Conservation (phyloP, 2,329 filamentous ascomycete species). For the Cladorrhinum sp. region DNA sequence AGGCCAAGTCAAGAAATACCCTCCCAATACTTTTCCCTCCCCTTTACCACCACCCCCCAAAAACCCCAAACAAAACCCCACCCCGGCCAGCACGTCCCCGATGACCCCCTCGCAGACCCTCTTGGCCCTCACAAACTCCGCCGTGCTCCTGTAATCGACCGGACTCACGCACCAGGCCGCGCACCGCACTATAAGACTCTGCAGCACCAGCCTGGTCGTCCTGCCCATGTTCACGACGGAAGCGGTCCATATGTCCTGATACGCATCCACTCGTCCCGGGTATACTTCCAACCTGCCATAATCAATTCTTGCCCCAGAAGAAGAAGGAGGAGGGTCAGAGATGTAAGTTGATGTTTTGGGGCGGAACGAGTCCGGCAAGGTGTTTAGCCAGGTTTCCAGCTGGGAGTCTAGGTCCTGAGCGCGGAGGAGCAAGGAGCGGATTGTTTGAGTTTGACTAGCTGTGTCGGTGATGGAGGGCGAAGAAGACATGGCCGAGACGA, state of each 20-base stretch:
- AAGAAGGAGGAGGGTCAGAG: slow-evolving; percentile 33
- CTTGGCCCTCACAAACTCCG: slow-evolving; percentile 56
- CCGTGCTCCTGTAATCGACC: slow-evolving; percentile 60
- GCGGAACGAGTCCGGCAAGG: too few relatives aligned
- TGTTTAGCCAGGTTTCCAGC: too few relatives aligned
- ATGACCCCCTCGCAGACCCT: slow-evolving; percentile 51
- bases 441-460: slow-evolving; percentile 31
- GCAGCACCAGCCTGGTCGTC: slow-evolving; percentile 52
- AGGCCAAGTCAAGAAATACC: slow-evolving; percentile 60
- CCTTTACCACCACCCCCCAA: slow-evolving; percentile 32
- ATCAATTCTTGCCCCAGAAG: slow-evolving; percentile 49
- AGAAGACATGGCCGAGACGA: slow-evolving; percentile 40
- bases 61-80: slow-evolving; percentile 62
- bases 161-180: slow-evolving; percentile 59
- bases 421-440: slow-evolving; percentile 50
- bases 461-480: slow-evolving; percentile 48
- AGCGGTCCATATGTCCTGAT: slow-evolving; percentile 57
- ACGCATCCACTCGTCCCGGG: slow-evolving; percentile 59
- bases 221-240: slow-evolving; percentile 56
- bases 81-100: slow-evolving; percentile 56
- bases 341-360: too few relatives aligned
- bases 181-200: slow-evolving; percentile 55
- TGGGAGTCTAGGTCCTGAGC: slow-evolving; percentile 53
- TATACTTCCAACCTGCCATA: slow-evolving; percentile 54
- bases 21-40: slow-evolving; percentile 50